A percentile compares a stretch with the other conserved stretches of the same genome.
Evolutionary conservation across 208 protist species (phyloP).

Genomic region (Borovskyia barvae): DNA sequence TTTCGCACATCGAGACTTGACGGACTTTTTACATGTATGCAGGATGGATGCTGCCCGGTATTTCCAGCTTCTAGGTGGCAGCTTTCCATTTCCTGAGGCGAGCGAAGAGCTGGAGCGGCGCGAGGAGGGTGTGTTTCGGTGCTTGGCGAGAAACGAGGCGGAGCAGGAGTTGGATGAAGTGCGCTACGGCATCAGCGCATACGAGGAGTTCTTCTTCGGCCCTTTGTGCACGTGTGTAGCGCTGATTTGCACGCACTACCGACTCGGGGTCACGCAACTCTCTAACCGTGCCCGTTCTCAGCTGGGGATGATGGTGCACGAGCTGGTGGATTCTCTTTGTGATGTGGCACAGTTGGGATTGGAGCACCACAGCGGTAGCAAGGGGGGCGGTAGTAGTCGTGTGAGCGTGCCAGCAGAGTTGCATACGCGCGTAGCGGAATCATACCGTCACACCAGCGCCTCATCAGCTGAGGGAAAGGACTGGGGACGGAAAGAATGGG

Average conservation of each 20-base stretch:
- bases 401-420: too few species aligned
- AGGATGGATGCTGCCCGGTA: slow-evolving; percentile 32
- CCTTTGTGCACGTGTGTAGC: slow-evolving; percentile 28
- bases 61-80: slow-evolving; percentile 38
- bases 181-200: slow-evolving; percentile 22
- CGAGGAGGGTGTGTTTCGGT: slow-evolving; percentile 29
- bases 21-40: slow-evolving; percentile 33
- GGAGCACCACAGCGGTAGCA: too few species aligned
- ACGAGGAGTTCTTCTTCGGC: slow-evolving; percentile 35
- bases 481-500: too few species aligned
- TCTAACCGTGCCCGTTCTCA: slow-evolving; percentile 32
- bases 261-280: slow-evolving; percentile 16
- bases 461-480: too few species aligned
- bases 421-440: too few species aligned
- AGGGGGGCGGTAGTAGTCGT: too few species aligned
- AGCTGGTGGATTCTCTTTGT: slow-evolving; percentile 33
- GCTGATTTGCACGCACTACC: slow-evolving; percentile 27
- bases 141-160: slow-evolving; percentile 15
- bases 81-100: slow-evolving; percentile 6
- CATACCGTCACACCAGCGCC: too few species aligned
- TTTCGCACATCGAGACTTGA: slow-evolving; percentile 33
- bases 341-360: slow-evolving; percentile 35
- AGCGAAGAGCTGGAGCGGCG: slow-evolving; percentile 35
- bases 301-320: slow-evolving; percentile 28
- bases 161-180: slow-evolving; percentile 28